Evolutionary conservation across 495 filamentous ascomycete genomes (phyloP).

Genomic region (Penicillium bovifimosum): DNA sequence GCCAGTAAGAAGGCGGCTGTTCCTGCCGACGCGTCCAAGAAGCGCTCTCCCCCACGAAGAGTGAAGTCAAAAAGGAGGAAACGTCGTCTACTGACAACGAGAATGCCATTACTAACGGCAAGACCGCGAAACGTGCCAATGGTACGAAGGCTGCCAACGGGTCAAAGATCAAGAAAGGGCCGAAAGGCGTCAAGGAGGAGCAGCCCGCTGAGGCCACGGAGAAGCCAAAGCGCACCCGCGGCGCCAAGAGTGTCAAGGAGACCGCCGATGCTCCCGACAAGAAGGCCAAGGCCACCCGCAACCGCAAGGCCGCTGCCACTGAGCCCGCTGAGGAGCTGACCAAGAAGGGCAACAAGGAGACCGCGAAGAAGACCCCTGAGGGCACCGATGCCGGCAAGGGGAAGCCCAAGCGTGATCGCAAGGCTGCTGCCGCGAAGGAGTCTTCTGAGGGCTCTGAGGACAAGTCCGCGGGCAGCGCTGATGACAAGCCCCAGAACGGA

Average conservation of each 20-base stretch:
- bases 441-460: neutral
- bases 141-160: neutral
- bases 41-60: neutral
- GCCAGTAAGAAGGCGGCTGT: neutral
- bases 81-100: neutral
- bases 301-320: slow-evolving; percentile 8
- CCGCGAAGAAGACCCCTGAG: slow-evolving; percentile 15
- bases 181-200: neutral
- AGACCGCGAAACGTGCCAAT: neutral
- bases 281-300: neutral
- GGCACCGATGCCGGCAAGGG: neutral
- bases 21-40: neutral
- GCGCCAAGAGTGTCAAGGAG: neutral
- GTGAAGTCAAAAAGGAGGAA: neutral
- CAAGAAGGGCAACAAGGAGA: slow-evolving; percentile 7
- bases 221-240: neutral
- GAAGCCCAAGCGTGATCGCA: slow-evolving; percentile 13
- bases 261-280: neutral
- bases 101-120: neutral
- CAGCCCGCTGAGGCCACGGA: neutral
- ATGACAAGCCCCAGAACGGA: neutral
- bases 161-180: neutral
- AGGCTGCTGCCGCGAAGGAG: neutral
- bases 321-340: slow-evolving; percentile 27
- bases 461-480: neutral